These are phyloP conservation scores for Flammula alnicola DNA, from an alignment of 1,284 basidiomycete species.

Conservation along the genomic window DNA sequence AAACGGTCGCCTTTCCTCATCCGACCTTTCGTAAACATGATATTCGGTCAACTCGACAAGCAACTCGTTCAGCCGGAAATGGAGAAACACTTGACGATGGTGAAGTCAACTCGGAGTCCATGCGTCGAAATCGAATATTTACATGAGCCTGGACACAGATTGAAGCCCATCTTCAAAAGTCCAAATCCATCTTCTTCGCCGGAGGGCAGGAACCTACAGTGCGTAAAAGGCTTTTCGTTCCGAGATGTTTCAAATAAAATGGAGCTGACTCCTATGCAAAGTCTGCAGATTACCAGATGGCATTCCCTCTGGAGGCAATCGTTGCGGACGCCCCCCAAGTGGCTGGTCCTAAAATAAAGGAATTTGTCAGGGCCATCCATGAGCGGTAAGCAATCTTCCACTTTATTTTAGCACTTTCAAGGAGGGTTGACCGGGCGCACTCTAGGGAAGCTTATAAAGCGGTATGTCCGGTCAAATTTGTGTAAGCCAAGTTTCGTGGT, in stretches of 20 bases:
- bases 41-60: slow-evolving; percentile 36
- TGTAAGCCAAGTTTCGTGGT: too few species aligned
- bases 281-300: slow-evolving; percentile 48
- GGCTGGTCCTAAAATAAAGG: slow-evolving; percentile 32
- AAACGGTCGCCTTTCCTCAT: slow-evolving; percentile 39
- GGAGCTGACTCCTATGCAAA: not conserved
- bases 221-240: not conserved
- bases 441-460: too few species aligned
- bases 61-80: slow-evolving; percentile 36
- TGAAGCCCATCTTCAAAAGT: slow-evolving; percentile 40
- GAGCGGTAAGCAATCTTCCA: slow-evolving; percentile 30
- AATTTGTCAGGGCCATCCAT: slow-evolving; percentile 37
- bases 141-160: slow-evolving; percentile 31
- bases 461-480: too few species aligned
- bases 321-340: slow-evolving; percentile 13
- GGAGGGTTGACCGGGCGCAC: too few species aligned
- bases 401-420: too few species aligned
- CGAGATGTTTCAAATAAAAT: not conserved
- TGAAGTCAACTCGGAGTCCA: too few species aligned
- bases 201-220: slow-evolving; percentile 41
- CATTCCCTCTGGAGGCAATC: slow-evolving; percentile 39
- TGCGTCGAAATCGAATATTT: not conserved
- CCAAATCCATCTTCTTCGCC: slow-evolving; percentile 38
- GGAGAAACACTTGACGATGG: slow-evolving; percentile 35
- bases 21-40: slow-evolving; percentile 35